Percentiles rank a stretch among this genome's conserved stretches.
Conservation (phyloP, 2,329 filamentous ascomycete species). For the Corniculantispora saksenae region DNA sequence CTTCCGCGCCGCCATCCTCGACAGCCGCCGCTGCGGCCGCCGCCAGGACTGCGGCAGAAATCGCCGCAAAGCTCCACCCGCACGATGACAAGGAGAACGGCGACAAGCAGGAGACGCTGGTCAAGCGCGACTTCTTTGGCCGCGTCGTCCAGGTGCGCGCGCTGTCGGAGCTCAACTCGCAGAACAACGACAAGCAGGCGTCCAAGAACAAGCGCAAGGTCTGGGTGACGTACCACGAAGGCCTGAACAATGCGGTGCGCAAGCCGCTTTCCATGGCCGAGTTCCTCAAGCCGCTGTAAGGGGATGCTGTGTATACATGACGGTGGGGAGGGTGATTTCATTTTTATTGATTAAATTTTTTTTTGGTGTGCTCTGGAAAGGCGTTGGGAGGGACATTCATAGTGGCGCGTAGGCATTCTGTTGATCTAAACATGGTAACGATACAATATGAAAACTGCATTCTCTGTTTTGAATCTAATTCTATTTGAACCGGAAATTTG, state of each 20-base stretch:
- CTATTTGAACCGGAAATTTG: background rate
- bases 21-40: conserved; percentile 16
- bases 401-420: background rate
- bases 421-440: background rate
- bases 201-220: conserved; percentile 59
- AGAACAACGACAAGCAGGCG: conserved; percentile 33
- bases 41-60: conserved; percentile 39
- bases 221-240: conserved; percentile 89
- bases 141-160: conserved; percentile 57
- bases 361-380: background rate
- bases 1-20: conserved; percentile 15
- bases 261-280: conserved; percentile 83
- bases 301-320: background rate
- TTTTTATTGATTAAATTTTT: background rate
- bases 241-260: conserved; percentile 86
- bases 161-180: conserved; percentile 44
- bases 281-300: conserved; percentile 66
- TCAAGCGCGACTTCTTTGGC: conserved; percentile 86
- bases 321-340: background rate
- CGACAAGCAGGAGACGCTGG: conserved; percentile 35
- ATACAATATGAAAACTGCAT: background rate
- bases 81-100: conserved; percentile 36
- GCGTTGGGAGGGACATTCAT: background rate
- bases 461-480: background rate
- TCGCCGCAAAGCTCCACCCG: conserved; percentile 29